These are phyloP conservation scores for Entomortierella lignicola DNA, from an alignment of 192 early-diverging fungal species.

Conservation along the genomic window DNA sequence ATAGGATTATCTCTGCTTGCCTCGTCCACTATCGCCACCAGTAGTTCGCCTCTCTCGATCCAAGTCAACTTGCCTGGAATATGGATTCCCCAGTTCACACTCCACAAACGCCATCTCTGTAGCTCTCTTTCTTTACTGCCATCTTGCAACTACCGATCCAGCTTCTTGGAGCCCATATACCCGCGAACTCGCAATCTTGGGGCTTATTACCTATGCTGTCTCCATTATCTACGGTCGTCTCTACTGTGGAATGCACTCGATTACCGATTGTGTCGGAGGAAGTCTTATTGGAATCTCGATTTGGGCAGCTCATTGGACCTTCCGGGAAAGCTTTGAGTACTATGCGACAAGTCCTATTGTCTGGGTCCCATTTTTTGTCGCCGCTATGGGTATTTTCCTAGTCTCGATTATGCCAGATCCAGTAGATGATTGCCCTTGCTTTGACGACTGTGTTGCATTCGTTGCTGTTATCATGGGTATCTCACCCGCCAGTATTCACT, in stretches of 20 bases:
- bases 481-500: conserved; percentile 68
- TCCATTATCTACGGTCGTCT: conserved; percentile 81
- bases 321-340: conserved; percentile 37
- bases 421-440: conserved; percentile 79
- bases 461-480: conserved; percentile 72
- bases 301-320: conserved; percentile 69
- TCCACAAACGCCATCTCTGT: conserved; percentile 86
- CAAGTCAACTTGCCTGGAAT: conserved; percentile 78
- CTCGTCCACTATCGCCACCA: conserved; percentile 85
- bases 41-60: conserved; percentile 78
- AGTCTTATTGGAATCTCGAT: conserved; percentile 69
- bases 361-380: conserved; percentile 41
- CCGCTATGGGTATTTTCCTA: conserved; percentile 40
- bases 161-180: conserved; percentile 54
- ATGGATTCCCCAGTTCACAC: conserved; percentile 94
- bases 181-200: conserved; percentile 51
- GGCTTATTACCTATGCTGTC: conserved; percentile 62
- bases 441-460: conserved; percentile 78
- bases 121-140: conserved; percentile 66
- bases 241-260: conserved; percentile 90
- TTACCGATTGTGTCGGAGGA: conserved; percentile 74
- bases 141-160: conserved; percentile 54
- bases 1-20: conserved; percentile 88
- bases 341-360: conserved; percentile 46
- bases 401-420: conserved; percentile 69